These are phyloP conservation scores for Blastobotrys capitulatus DNA, from an alignment of 1,139 yeast genomes.

Conservation along the genomic window DNA sequence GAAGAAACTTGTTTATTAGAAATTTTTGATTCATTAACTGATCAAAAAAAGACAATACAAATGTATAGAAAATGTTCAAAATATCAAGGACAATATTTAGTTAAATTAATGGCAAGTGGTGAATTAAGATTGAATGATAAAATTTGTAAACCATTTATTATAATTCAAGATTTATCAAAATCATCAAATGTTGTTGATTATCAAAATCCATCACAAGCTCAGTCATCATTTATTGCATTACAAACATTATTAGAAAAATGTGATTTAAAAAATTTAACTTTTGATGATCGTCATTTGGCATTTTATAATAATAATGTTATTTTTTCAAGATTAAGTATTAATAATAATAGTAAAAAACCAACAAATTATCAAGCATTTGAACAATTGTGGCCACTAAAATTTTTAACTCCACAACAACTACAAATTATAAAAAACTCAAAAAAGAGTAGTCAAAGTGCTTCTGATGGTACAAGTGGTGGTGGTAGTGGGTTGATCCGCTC, in stretches of 20 bases:
- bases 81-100: not conserved
- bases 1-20: not conserved
- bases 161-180: not conserved
- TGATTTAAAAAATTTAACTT: not conserved
- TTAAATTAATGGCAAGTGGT: not conserved
- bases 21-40: not conserved
- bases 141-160: not conserved
- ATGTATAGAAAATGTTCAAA: not conserved
- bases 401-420: not conserved
- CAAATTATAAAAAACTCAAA: not conserved
- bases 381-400: not conserved
- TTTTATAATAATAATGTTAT: not conserved
- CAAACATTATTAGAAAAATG: not conserved
- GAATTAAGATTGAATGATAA: not conserved
- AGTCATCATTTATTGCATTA: slow-evolving; percentile 1
- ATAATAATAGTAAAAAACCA: not conserved
- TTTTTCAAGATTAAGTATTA: not conserved
- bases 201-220: not conserved
- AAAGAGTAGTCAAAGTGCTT: too few relatives aligned
- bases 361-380: not conserved
- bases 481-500: not conserved
- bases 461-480: too few relatives aligned
- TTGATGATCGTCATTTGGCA: not conserved
- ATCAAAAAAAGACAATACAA: not conserved
- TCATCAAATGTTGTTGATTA: not conserved